These are phyloP conservation scores for Macrocybe gigantea DNA, from an alignment of 768 basidiomycete genomes.

Conservation along the genomic window DNA sequence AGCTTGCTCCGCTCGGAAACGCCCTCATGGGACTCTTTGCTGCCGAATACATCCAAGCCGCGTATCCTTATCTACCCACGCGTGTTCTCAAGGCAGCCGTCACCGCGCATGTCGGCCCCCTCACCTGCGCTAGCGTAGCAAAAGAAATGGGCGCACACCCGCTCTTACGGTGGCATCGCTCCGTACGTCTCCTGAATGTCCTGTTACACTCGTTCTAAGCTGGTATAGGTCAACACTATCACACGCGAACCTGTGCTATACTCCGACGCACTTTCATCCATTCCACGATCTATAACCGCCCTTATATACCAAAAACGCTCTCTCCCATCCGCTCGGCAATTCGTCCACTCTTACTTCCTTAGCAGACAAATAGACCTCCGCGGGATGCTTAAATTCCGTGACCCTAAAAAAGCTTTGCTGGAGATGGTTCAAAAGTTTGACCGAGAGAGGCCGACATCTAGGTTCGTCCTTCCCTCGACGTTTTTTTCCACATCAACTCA, in stretches of 20 bases:
- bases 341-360: constrained; percentile 87
- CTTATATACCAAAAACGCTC: constrained; percentile 87
- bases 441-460: constrained; percentile 60
- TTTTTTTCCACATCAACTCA: background rate
- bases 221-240: constrained; percentile 39
- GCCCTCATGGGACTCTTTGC: constrained; percentile 87
- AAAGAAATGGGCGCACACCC: constrained; percentile 77
- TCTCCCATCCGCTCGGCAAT: constrained; percentile 78
- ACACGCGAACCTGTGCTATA: constrained; percentile 53
- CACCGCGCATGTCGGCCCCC: constrained; percentile 86
- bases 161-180: constrained; percentile 77
- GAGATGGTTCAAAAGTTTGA: constrained; percentile 68
- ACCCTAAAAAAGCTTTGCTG: constrained; percentile 73
- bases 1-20: constrained; percentile 76
- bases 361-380: constrained; percentile 78
- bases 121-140: constrained; percentile 79
- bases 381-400: constrained; percentile 71
- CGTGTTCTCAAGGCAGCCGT: constrained; percentile 88
- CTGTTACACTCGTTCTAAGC: constrained; percentile 1
- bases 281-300: constrained; percentile 82
- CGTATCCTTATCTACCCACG: constrained; percentile 88
- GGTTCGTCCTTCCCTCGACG: constrained; percentile 35
- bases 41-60: constrained; percentile 71
- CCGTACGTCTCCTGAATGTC: constrained; percentile 36
- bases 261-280: constrained; percentile 84